These are phyloP conservation scores for Rhodotorula kratochvilovae DNA, from an alignment of 768 basidiomycete species.

Conservation along the genomic window DNA sequence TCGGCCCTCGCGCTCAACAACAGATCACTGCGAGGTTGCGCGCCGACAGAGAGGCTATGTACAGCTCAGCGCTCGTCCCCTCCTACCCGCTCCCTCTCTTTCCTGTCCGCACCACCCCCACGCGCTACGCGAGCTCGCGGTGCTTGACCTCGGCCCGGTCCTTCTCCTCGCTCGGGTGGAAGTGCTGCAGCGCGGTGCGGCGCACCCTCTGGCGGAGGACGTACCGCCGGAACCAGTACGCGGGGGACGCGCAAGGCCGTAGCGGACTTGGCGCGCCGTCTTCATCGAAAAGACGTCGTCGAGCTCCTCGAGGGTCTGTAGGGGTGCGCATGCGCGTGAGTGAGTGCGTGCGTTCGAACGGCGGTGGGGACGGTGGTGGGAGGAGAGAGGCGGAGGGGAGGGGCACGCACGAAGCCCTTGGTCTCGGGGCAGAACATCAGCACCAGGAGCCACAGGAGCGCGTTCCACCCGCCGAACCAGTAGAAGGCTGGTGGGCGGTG, in stretches of 20 bases:
- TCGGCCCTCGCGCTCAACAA: too few species aligned
- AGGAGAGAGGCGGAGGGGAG: neutral
- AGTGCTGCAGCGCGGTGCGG: constrained; percentile 10
- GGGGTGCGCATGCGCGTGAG: neutral
- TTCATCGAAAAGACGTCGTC: constrained; percentile 35
- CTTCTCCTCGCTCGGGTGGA: constrained; percentile 29
- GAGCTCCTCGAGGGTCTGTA: constrained; percentile 32
- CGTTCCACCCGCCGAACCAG: constrained; percentile 56
- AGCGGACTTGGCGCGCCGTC: constrained; percentile 11
- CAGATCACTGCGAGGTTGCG: too few species aligned
- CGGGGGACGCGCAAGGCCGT: constrained; percentile 19
- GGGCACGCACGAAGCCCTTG: neutral
- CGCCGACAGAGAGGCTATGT: too few species aligned
- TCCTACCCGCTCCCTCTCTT: too few species aligned
- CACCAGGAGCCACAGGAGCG: constrained; percentile 5
- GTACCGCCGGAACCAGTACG: constrained; percentile 20
- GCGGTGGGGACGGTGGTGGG: neutral
- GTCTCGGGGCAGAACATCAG: constrained; percentile 34
- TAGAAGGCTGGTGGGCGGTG: constrained; percentile 47
- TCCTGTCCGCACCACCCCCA: too few species aligned
- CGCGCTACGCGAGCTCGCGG: constrained; percentile 25
- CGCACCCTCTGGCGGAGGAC: constrained; percentile 20
- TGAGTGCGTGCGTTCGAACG: neutral
- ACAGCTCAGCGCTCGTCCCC: too few species aligned
- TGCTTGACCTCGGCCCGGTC: constrained; percentile 22